Evolutionary conservation across 169 alveolate genomes (phyloP).

Genomic region (Cryptosporidium ubiquitum): DNA sequence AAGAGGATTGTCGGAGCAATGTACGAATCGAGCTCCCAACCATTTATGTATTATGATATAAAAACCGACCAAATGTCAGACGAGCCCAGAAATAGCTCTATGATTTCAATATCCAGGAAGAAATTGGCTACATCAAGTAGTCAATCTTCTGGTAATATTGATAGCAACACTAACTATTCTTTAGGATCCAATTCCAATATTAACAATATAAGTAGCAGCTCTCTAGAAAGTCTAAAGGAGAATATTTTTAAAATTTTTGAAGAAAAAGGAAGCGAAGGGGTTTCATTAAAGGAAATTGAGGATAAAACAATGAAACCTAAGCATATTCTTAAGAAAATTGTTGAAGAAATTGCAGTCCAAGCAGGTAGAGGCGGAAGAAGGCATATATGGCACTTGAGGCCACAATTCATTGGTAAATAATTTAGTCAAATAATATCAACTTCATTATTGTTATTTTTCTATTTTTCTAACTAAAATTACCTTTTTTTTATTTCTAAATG

Average conservation of each 20-base stretch:
- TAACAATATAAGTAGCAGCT: neutral
- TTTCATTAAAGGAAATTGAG: conserved; percentile 62
- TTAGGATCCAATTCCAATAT: neutral
- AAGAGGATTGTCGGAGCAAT: conserved; percentile 67
- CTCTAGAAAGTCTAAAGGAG: conserved; percentile 48
- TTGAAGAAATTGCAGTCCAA: conserved; percentile 66
- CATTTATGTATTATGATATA: conserved; percentile 43
- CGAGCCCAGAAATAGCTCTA: conserved; percentile 16
- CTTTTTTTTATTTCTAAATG: neutral
- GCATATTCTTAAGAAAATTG: conserved; percentile 49
- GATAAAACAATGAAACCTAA: conserved; percentile 59
- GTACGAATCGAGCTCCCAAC: conserved; percentile 56
- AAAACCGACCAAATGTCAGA: conserved; percentile 13
- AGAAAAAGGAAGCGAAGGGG: conserved; percentile 70
- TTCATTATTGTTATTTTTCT: neutral
- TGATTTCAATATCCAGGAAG: neutral
- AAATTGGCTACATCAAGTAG: neutral
- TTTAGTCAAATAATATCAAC: neutral
- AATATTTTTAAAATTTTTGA: conserved; percentile 60
- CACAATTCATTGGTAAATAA: conserved; percentile 46
- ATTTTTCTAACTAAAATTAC: neutral
- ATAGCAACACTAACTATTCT: neutral
- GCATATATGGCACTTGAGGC: conserved; percentile 53
- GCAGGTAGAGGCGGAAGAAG: conserved; percentile 74
- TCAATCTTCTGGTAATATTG: neutral